phyloP scores from a whole-genome alignment of 2,329 filamentous ascomycete genomes.

The Fusarium tjaetaba region DNA sequence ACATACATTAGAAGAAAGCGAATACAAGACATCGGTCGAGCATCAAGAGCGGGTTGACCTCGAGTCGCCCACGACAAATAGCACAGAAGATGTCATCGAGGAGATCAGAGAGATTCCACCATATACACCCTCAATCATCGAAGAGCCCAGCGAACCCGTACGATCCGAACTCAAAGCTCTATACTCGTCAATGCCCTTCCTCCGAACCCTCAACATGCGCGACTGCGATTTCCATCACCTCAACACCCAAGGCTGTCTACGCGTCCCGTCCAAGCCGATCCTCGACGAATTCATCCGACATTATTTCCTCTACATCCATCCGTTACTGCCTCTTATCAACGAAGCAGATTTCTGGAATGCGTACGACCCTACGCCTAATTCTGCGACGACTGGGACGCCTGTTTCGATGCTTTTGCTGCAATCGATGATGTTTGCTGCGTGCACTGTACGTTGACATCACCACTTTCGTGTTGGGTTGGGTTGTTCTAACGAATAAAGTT shows the following conservation, averaged over 20 bases:
- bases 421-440: slow-evolving; percentile 36
- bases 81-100: neutral
- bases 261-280: slow-evolving; percentile 29
- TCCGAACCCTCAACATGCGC: slow-evolving; percentile 24
- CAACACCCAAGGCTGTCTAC: slow-evolving; percentile 28
- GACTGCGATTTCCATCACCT: slow-evolving; percentile 27
- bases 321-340: slow-evolving; percentile 25
- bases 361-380: slow-evolving; percentile 10
- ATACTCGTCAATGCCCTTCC: slow-evolving; percentile 33
- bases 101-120: neutral
- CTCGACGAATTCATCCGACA: slow-evolving; percentile 34
- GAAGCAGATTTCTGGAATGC: slow-evolving; percentile 32
- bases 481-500: slow-evolving; percentile 15
- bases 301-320: slow-evolving; percentile 37
- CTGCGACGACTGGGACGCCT: neutral
- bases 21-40: neutral
- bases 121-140: neutral
- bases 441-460: slow-evolving; percentile 20
- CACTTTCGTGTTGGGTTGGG: too few relatives aligned
- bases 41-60: slow-evolving; percentile 3
- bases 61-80: neutral
- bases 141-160: slow-evolving; percentile 7
- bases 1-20: neutral
- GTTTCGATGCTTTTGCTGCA: slow-evolving; percentile 30
- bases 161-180: slow-evolving; percentile 31